Conservation (phyloP, 768 basidiomycete species). For the Phlegmacium glaucopus region DNA sequence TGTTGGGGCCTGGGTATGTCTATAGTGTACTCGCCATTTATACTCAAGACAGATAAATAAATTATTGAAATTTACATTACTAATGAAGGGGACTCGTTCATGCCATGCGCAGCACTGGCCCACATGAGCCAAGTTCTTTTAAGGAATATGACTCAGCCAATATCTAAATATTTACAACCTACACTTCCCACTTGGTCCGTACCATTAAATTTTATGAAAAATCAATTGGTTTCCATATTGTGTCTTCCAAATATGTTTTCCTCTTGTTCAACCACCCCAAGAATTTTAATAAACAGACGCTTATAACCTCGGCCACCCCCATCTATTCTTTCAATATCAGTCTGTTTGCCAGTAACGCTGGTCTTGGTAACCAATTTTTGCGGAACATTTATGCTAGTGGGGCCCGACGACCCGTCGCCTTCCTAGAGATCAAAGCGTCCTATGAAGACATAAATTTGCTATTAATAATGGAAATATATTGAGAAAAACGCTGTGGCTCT, state of each 20-base stretch:
- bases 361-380: constrained; percentile 41
- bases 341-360: constrained; percentile 33
- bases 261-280: background rate
- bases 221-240: background rate
- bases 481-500: no score
- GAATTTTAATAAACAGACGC: constrained; percentile 28
- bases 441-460: background rate
- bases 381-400: constrained; percentile 45
- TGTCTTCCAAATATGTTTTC: background rate
- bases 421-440: background rate
- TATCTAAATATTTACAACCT: background rate
- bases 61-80: no score
- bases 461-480: background rate
- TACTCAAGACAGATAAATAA: no score
- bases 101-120: no score
- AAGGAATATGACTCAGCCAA: background rate
- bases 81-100: no score
- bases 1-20: no score
- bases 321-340: constrained; percentile 38
- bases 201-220: background rate
- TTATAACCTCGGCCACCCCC: constrained; percentile 31
- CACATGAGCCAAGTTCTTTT: no score
- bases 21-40: no score
- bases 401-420: constrained; percentile 21
- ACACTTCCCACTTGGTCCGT: background rate